Base-by-base conservation (phyloP, 495 filamentous ascomycete species). In the Penicillium diatomitis region DNA sequence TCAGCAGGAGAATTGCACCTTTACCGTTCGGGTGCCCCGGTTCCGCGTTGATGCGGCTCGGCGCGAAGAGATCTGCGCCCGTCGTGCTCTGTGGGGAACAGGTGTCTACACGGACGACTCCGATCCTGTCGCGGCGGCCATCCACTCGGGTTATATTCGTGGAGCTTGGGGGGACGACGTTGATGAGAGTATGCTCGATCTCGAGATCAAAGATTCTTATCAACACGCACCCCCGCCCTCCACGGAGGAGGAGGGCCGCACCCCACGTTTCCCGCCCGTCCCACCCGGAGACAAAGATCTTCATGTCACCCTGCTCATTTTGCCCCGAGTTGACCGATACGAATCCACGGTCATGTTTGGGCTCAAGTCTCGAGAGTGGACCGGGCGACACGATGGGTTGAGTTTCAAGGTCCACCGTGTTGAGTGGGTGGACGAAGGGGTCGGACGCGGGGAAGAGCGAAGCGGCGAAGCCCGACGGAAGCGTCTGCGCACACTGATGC, bases 71-170 rank as follows among this genome's bases (percentile, higher is more conserved):
- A 88, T 97, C 53, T 90, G 87, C 20, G 66, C 76, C 5, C 76
- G 84, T 9, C 78, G 85, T 38, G 83, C 86, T 2, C 65, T 98
- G 3, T 98, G 90, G 90, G 92, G 92, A 7, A 90, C 88, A 0
- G 88, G 90, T 12, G 75, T 97, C 5, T 97, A 98, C 63, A 95
- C 90, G 0, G 94, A 97, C 55, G 94, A 98, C 68, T 95, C 89
- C 0, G 94, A 98, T 61, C 79, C 89, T 4, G 76, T 98, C 42
- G 94, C 90, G 0, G 90, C 90, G 3, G 89, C 91, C 48, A 92
- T 97, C 48, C 92, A 98, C 64, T 80, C 83, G 9, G 94, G 94
- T 6, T 96, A 85, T 79, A 85, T 98, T 49, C 81, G 86, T 7
- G 92, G 91, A 29, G 87, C 86, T 50, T 95, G 89, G 84, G 77